These are phyloP conservation scores for Glaciozyma martinii DNA, from an alignment of 768 basidiomycete genomes.

Conservation along the genomic window DNA sequence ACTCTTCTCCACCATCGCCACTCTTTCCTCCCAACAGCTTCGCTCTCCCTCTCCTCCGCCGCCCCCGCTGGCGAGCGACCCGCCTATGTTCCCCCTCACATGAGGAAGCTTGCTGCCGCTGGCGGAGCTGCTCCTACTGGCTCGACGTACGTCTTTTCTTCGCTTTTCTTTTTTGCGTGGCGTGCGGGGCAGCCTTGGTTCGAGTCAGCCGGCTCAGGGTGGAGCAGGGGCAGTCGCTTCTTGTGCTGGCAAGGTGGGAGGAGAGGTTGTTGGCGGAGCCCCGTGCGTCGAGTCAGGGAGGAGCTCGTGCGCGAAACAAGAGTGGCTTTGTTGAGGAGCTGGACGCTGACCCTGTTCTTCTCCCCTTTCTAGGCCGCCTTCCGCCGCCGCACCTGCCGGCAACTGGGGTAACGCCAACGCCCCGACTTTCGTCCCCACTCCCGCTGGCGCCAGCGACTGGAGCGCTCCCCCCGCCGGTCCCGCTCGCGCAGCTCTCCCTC, in stretches of 20 bases:
- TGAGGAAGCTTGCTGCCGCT: constrained; percentile 21
- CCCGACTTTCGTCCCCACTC: constrained; percentile 3
- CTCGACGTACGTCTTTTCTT: not conserved
- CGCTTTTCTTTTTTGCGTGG: not conserved
- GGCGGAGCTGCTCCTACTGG: constrained; percentile 3
- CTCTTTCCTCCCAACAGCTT: not conserved
- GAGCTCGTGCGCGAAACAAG: not conserved
- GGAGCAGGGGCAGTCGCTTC: not conserved
- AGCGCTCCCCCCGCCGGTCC: constrained; percentile 3
- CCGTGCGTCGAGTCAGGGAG: not conserved
- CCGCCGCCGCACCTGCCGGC: not conserved
- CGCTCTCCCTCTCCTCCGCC: constrained; percentile 3
- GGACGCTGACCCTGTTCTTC: not conserved
- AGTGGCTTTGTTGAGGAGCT: not conserved
- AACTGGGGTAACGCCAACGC: constrained; percentile 7
- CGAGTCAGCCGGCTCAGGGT: not conserved
- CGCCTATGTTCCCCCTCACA: constrained; percentile 31
- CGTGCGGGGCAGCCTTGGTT: not conserved
- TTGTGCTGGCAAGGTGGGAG: not conserved
- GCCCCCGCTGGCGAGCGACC: constrained; percentile 5
- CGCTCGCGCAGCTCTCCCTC: constrained; percentile 2
- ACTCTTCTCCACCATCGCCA: not conserved
- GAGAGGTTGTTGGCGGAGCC: not conserved
- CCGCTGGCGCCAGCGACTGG: constrained; percentile 4
- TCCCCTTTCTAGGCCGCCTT: not conserved